Evolutionary conservation across 164 flowering plant species (phyloP).

Genomic region (Vitis vinifera): ASM3070453v1 NC_081805.1:5956001-5956500

Average conservation of each 20-base stretch:
- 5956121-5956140: no score
- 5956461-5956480: constrained; percentile 86
- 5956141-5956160: no score
- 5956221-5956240: no score
- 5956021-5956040: no score
- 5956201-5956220: no score
- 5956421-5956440: constrained; percentile 89
- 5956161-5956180: no score
- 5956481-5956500: constrained; percentile 39
- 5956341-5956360: constrained; percentile 61
- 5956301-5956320: constrained; percentile 70
- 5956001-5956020: no score
- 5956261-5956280: neutral
- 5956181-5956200: no score
- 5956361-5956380: constrained; percentile 82
- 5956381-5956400: constrained; percentile 96
- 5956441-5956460: constrained; percentile 92
- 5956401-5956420: constrained; percentile 78
- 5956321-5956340: constrained; percentile 68
- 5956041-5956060: no score
- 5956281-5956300: neutral
- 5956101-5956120: neutral
- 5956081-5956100: neutral
- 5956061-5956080: neutral
- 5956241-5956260: no score